Percentiles rank a stretch among this genome's conserved stretches.
phyloP scores from a whole-genome alignment of 495 filamentous ascomycete species.

The Neurospora sp. region DNA sequence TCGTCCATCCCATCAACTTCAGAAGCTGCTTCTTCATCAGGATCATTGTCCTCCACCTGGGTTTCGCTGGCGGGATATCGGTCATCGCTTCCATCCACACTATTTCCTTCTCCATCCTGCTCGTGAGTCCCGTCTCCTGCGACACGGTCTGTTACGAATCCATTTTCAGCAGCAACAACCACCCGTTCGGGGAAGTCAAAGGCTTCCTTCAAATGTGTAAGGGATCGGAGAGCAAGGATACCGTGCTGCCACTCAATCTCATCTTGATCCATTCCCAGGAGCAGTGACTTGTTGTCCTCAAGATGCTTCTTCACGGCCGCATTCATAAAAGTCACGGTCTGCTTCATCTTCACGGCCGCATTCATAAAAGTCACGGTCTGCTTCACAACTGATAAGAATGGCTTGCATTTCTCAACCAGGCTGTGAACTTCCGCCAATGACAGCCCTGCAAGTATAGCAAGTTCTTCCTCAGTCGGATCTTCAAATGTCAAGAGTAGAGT shows the following conservation, averaged over 20 bases:
- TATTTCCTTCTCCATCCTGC: background rate
- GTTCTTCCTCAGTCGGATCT: slow-evolving; percentile 22
- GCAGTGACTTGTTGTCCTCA: background rate
- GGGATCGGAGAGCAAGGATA: slow-evolving; percentile 23
- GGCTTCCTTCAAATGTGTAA: slow-evolving; percentile 22
- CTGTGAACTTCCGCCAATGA: slow-evolving; percentile 14
- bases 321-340: slow-evolving; percentile 19
- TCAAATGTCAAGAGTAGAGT: slow-evolving; percentile 25
- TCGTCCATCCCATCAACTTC: background rate
- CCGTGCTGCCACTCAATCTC: slow-evolving; percentile 31
- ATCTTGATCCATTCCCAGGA: slow-evolving; percentile 22
- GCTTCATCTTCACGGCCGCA: slow-evolving; percentile 6
- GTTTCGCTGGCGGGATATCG: background rate
- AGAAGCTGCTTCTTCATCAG: background rate
- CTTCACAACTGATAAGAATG: slow-evolving; percentile 18
- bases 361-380: slow-evolving; percentile 20
- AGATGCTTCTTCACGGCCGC: background rate
- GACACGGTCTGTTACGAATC: background rate
- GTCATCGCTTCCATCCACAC: background rate
- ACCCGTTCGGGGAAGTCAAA: background rate
- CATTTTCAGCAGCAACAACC: background rate
- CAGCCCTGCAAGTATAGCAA: slow-evolving; percentile 21
- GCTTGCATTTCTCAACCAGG: slow-evolving; percentile 22
- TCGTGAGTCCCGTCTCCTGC: background rate
- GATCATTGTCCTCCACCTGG: background rate